These are phyloP conservation scores for Prunus yedoensis DNA, from an alignment of 331 rosid genomes.

Conservation along the genomic window DNA sequence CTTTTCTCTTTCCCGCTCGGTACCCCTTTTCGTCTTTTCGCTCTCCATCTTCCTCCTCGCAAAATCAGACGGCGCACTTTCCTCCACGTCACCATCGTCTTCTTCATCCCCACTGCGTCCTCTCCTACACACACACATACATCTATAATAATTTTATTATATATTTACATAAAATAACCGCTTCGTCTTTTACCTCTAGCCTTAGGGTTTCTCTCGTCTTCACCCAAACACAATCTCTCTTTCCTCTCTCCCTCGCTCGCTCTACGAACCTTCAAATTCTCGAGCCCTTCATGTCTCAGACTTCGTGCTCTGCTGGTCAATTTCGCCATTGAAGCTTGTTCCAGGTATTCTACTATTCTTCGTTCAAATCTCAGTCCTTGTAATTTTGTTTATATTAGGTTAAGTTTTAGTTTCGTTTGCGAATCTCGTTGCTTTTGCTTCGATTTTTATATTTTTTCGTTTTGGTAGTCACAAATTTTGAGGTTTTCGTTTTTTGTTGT, in stretches of 20 bases:
- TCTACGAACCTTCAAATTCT: slow-evolving; percentile 1
- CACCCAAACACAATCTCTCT: neutral
- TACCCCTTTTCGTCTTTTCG: slow-evolving; percentile 74
- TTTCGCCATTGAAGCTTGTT: slow-evolving; percentile 19
- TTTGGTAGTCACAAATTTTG: slow-evolving; percentile 3
- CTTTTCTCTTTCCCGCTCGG: slow-evolving; percentile 23
- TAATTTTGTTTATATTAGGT: neutral
- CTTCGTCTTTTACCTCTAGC: slow-evolving; percentile 12
- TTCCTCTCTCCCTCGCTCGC: slow-evolving; percentile 15
- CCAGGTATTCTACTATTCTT: slow-evolving; percentile 40
- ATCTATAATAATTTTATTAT: slow-evolving; percentile 22
- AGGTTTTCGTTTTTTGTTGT: slow-evolving; percentile 15
- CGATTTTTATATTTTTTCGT: neutral
- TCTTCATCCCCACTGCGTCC: slow-evolving; percentile 61
- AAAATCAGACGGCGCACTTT: slow-evolving; percentile 55
- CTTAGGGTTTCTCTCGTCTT: slow-evolving; percentile 58
- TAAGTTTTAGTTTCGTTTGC: neutral
- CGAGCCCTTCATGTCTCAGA: slow-evolving; percentile 2
- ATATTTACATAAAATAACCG: slow-evolving; percentile 14
- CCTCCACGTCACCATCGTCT: slow-evolving; percentile 91
- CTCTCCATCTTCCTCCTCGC: slow-evolving; percentile 26
- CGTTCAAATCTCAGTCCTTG: slow-evolving; percentile 5
- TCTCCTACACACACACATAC: slow-evolving; percentile 27
- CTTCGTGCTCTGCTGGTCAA: slow-evolving; percentile 16
- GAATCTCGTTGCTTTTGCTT: neutral